Evolutionary conservation across 805 yeast genomes (phyloP).

Genomic region (Ascoidea asiatica): DNA sequence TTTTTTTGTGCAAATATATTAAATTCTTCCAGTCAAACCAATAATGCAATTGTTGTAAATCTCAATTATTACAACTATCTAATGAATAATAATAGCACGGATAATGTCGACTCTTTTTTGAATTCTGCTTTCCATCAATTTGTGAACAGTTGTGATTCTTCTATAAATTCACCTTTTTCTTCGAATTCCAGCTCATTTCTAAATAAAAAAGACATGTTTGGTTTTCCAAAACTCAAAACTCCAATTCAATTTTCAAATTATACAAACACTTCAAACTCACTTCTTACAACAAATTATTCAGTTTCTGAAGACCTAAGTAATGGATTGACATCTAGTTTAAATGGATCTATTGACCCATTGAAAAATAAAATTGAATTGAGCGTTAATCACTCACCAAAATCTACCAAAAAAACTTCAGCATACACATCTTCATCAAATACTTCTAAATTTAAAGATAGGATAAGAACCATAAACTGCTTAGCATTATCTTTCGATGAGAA

Average conservation of each 20-base stretch:
- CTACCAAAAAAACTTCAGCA: background rate
- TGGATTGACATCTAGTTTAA: background rate
- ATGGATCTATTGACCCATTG: no score
- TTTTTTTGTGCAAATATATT: constrained; percentile 2
- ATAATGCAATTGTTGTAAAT: no score
- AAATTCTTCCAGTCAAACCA: background rate
- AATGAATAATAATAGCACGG: no score
- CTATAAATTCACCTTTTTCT: background rate
- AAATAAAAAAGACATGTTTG: background rate
- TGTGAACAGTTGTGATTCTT: no score
- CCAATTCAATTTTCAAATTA: constrained; percentile 1
- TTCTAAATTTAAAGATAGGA: constrained; percentile 20
- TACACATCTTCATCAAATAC: constrained; percentile 6
- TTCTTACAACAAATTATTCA: background rate
- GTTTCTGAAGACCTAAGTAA: background rate
- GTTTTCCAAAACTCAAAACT: background rate
- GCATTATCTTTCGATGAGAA: constrained; percentile 41
- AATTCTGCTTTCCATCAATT: no score
- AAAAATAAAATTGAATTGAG: no score
- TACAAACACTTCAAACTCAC: background rate
- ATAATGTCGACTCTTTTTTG: no score
- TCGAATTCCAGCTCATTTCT: background rate
- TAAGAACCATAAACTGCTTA: constrained; percentile 42
- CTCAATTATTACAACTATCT: no score
- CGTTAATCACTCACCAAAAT: no score